Percentiles rank a stretch among this genome's conserved stretches.
phyloP scores from a whole-genome alignment of 495 filamentous ascomycete species.

The Jackrogersella minutella region DNA sequence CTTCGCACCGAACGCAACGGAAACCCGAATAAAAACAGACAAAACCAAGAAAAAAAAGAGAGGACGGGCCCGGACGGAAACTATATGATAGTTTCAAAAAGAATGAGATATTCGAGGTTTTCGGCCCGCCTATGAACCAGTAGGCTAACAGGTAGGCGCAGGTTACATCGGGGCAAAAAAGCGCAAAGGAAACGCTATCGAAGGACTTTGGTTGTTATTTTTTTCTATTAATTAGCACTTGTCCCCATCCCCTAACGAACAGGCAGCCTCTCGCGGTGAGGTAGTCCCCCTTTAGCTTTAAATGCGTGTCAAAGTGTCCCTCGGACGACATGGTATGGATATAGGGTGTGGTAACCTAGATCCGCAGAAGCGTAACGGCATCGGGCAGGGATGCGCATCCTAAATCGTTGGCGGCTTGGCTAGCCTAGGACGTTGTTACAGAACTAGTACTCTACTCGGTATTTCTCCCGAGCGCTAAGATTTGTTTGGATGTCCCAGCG shows the following conservation, averaged over 20 bases:
- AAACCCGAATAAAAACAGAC: not conserved
- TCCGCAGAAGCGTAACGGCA: constrained; percentile 25
- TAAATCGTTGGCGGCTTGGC: constrained; percentile 4
- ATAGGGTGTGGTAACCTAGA: constrained; percentile 22
- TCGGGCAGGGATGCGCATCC: constrained; percentile 32
- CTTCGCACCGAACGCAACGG: constrained; percentile 18
- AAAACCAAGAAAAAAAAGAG: not conserved
- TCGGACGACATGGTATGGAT: not conserved
- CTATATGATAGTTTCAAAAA: not conserved
- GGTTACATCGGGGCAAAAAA: constrained; percentile 13
- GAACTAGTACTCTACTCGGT: not conserved
- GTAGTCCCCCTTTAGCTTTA: constrained; percentile 23
- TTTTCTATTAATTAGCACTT: too few relatives aligned
- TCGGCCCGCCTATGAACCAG: constrained; percentile 2
- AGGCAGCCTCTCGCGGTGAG: not conserved
- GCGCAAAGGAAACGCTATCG: constrained; percentile 8
- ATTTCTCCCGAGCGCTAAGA: constrained; percentile 9
- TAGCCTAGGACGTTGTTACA: constrained; percentile 9
- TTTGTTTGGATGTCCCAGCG: too few relatives aligned
- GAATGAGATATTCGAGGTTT: too few relatives aligned
- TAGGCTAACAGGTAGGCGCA: constrained; percentile 3
- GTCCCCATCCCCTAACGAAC: constrained; percentile 9
- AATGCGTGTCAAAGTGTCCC: constrained; percentile 21
- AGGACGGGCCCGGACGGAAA: not conserved
- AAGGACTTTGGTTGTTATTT: too few relatives aligned